A percentile compares a stretch with the other conserved stretches of the same genome.
These are phyloP conservation scores for Cladophialophora chaetospira DNA, from an alignment of 2,329 filamentous ascomycete genomes.

Conservation along the genomic window DNA sequence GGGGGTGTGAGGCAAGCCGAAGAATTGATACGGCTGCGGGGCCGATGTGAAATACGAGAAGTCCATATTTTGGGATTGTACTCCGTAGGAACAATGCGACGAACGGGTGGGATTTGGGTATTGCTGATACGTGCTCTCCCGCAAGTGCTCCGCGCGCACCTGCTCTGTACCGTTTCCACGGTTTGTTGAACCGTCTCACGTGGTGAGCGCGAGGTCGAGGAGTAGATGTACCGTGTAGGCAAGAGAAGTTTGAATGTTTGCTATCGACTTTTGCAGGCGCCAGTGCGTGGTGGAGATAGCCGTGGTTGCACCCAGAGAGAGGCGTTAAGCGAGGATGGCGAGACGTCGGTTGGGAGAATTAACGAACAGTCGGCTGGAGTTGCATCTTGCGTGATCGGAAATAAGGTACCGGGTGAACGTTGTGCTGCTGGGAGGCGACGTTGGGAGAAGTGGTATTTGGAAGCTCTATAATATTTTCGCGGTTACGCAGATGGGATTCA, in stretches of 20 bases:
- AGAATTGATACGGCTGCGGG: slow-evolving; percentile 49
- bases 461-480: not conserved
- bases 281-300: not conserved
- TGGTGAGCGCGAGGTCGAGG: not conserved
- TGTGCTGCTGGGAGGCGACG: not conserved
- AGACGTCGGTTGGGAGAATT: not conserved
- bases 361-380: not conserved
- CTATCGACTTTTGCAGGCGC: not conserved
- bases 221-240: not conserved
- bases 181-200: not conserved
- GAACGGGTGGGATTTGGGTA: not conserved
- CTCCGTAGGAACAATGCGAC: not conserved
- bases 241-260: not conserved
- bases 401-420: not conserved
- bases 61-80: slow-evolving; percentile 52
- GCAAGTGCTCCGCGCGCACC: not conserved
- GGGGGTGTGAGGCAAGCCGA: slow-evolving; percentile 47
- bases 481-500: not conserved
- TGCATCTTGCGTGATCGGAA: slow-evolving; percentile 11
- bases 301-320: not conserved
- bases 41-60: slow-evolving; percentile 56
- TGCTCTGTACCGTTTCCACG: not conserved
- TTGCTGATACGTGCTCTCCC: not conserved
- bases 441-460: not conserved
- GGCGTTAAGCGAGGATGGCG: not conserved